These are phyloP conservation scores for Amphibolis antarctica DNA, from an alignment of 106 monocot genomes.

Conservation along the genomic window DNA sequence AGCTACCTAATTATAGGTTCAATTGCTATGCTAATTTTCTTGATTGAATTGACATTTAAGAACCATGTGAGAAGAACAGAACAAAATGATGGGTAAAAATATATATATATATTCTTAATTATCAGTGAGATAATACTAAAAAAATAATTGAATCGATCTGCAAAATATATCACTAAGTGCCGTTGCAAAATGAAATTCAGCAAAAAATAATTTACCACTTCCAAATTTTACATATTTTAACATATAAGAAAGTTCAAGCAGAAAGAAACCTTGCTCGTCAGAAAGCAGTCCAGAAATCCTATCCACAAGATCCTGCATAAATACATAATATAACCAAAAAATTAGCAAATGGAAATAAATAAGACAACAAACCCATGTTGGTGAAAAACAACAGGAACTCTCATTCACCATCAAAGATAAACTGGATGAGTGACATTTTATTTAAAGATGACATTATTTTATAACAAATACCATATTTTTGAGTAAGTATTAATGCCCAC, in stretches of 20 bases:
- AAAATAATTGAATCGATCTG: neutral
- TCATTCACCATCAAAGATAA: too few relatives aligned
- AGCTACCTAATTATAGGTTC: too few relatives aligned
- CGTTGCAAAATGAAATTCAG: neutral
- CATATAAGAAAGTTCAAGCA: neutral
- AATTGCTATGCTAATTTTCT: neutral
- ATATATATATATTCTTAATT: too few relatives aligned
- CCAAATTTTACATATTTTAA: neutral
- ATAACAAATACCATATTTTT: too few relatives aligned
- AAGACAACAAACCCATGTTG: neutral
- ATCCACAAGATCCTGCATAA: slow-evolving; percentile 74
- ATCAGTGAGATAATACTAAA: too few relatives aligned
- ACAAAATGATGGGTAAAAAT: neutral
- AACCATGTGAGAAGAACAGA: neutral
- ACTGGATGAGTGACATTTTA: too few relatives aligned
- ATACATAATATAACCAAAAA: neutral
- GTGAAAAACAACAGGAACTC: too few relatives aligned
- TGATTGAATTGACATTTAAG: neutral
- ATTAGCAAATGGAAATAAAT: neutral
- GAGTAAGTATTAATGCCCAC: too few relatives aligned
- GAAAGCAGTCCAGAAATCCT: slow-evolving; percentile 64
- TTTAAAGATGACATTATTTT: too few relatives aligned
- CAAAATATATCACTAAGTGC: neutral
- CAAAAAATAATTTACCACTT: neutral
- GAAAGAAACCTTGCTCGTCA: slow-evolving; percentile 64